Conservation (phyloP, 2,329 filamentous ascomycete species). For the Aspergillus tanneri region DNA sequence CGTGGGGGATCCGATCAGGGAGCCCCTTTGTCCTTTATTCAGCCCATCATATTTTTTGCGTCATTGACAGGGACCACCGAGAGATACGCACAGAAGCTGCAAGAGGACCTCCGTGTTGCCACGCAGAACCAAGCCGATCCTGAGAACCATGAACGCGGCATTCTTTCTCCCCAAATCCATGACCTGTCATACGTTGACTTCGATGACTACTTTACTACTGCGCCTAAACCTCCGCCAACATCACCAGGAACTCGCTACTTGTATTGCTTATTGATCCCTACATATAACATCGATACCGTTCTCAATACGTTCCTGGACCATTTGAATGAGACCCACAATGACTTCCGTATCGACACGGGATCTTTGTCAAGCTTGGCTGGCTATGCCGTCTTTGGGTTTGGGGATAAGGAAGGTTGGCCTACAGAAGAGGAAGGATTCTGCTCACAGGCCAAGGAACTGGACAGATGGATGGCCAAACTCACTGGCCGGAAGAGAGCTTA, state of each 20-base stretch:
- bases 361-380: conserved; percentile 74
- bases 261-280: conserved; percentile 82
- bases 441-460: conserved; percentile 83
- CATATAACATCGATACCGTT: conserved; percentile 93
- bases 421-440: conserved; percentile 89
- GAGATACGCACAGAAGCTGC: conserved; percentile 65
- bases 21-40: conserved; percentile 39
- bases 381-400: conserved; percentile 92
- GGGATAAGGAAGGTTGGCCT: conserved; percentile 88
- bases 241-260: conserved; percentile 60
- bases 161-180: conserved; percentile 63
- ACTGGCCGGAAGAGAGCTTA: conserved; percentile 83
- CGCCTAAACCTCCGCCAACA: conserved; percentile 61
- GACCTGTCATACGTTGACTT: conserved; percentile 86
- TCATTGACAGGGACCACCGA: conserved; percentile 84
- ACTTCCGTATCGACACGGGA: conserved; percentile 92
- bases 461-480: conserved; percentile 96
- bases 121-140: conserved; percentile 27
- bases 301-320: conserved; percentile 85
- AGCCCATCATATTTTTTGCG: conserved; percentile 82
- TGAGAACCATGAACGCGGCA: conserved; percentile 27
- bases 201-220: conserved; percentile 84
- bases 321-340: conserved; percentile 87
- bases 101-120: conserved; percentile 53
- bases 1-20: conserved; percentile 20